A percentile compares a stretch with the other conserved stretches of the same genome.
Evolutionary conservation across 73 alveolate genomes (phyloP).

Genomic region (Paramecium biaurelia): DNA sequence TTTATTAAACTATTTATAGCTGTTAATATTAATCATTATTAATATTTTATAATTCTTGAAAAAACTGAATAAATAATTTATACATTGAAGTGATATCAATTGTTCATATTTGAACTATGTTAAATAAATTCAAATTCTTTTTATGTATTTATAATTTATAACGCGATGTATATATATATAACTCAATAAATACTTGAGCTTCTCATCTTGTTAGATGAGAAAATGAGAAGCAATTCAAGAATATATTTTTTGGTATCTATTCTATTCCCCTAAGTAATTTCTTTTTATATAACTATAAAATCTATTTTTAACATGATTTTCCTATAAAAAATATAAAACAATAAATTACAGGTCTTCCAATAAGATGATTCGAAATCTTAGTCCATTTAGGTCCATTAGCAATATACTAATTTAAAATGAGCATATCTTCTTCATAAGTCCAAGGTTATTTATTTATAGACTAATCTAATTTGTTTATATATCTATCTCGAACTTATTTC

Average conservation of each 20-base stretch:
- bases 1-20: background rate
- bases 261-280: background rate
- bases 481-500: conserved; percentile 92
- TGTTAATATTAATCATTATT: background rate
- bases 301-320: conserved; percentile 49
- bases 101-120: background rate
- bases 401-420: background rate
- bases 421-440: conserved; percentile 85
- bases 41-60: background rate
- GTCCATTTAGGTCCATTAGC: conserved; percentile 60
- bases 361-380: conserved; percentile 50
- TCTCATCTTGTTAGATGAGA: background rate
- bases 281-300: conserved; percentile 13
- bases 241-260: background rate
- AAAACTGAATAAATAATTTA: background rate
- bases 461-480: conserved; percentile 96
- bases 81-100: background rate
- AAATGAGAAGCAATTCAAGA: background rate
- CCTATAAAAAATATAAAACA: background rate
- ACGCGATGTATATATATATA: conserved; percentile 17
- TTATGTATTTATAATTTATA: background rate
- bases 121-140: background rate
- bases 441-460: conserved; percentile 87
- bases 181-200: conserved; percentile 19
- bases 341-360: conserved; percentile 77